Evolutionary conservation across 23 red algal species (phyloP).

Genomic region (Gracilaria gracilis): DNA sequence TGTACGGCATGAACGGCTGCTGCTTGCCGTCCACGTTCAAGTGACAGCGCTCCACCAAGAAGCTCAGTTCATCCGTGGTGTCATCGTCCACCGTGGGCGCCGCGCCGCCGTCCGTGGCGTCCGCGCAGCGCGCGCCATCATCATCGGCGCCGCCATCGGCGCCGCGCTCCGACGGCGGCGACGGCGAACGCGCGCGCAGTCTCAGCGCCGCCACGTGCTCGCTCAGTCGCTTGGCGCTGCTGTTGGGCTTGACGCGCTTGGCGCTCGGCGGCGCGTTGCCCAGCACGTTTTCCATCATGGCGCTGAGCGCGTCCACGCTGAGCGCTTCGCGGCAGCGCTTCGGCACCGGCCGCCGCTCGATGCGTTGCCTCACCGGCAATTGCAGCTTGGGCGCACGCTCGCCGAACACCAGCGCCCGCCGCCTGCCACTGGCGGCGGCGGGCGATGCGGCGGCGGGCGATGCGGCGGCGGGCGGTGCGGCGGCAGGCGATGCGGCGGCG

Average conservation of each 20-base stretch:
- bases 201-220: neutral
- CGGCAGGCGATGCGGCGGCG: neutral
- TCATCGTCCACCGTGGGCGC: conserved; percentile 33
- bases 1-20: conserved; percentile 66
- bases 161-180: neutral
- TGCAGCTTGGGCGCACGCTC: conserved; percentile 18
- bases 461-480: neutral
- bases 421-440: neutral
- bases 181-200: neutral
- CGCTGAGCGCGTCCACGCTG: conserved; percentile 31
- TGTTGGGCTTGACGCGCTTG: neutral
- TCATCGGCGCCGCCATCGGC: neutral
- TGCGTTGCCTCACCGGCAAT: conserved; percentile 29
- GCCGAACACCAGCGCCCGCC: conserved; percentile 31
- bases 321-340: conserved; percentile 32
- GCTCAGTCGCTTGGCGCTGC: neutral
- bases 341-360: conserved; percentile 16
- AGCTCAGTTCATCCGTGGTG: conserved; percentile 65
- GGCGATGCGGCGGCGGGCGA: neutral
- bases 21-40: conserved; percentile 2
- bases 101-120: neutral
- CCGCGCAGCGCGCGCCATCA: neutral
- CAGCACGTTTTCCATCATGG: conserved; percentile 39
- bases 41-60: conserved; percentile 43
- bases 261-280: neutral